Base-by-base conservation (phyloP, 1,139 yeast genomes). In the Candida sojae region DNA sequence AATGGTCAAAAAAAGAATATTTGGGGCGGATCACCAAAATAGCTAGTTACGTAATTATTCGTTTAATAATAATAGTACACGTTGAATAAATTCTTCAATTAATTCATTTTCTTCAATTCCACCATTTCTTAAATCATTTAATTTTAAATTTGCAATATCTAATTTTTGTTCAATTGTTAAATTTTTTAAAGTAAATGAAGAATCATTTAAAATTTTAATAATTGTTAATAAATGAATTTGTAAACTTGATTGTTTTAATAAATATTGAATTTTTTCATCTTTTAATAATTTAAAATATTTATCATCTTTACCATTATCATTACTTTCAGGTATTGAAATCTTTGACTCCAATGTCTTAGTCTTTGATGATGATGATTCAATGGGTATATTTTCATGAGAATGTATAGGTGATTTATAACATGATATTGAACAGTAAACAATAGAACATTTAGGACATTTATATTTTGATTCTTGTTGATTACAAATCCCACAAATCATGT, bases 31-130 rank as follows among this genome's bases (percentile, higher is more conserved):
- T 45, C n/a, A 17, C 21, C 21, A 17, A 17, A 17, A 17, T 17
- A 17, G 21, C 2, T 17, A 17, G 21, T 17, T 17, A 17, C 21
- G 21, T 47, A 37, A 28, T 12, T 34, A 13, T n/a, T n/a, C n/a
- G 5, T 35, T 23, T 25, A 11, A 25, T 13, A 13, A 36, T n/a
- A 23, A 36, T 36, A 36, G 25, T 23, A 36, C 30, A 6, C 65
- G 43, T 35, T 57, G 58, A 11, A 64, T 55, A 64, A 86, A 85
- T 57, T 85, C 90, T 59, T 86, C 91, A 6, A 87, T 80, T 37
- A 83, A 65, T 51, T 72, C 81, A 58, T 87, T 86, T 45, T 77
- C 79, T 57, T 87, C 91, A 0, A 70, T 50, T 0, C 95, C 95
- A 2, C 87, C 86, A 6, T 57, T 62, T 29, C 95, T 66, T 32